Base-by-base conservation (phyloP, 768 basidiomycete species). In the Kwoniella pini region DNA sequence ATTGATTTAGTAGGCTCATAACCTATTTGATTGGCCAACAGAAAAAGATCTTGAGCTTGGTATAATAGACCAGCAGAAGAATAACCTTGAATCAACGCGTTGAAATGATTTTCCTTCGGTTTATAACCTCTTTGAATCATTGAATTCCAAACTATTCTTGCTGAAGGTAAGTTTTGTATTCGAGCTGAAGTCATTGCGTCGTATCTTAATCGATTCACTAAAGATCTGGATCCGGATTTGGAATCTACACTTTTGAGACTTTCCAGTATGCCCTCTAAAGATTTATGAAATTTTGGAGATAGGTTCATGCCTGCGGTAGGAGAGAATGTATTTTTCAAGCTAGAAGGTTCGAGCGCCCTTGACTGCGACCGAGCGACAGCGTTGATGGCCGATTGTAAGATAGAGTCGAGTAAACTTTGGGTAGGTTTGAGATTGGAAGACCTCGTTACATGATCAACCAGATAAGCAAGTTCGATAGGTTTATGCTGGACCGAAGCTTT, bases 51-150 rank as follows among this genome's bases (percentile, higher is more conserved):
- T 38, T 57, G 52, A 28, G 71, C 69, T 33, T 70, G 48, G 17
- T 48, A 28, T 54, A 70, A 64, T 17, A 62, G 53, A 1, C 71
- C 69, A 13, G 64, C 60, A 19, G 60, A 53, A 11, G 67, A 57
- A 51, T 73, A 73, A 9, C 69, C 71, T 28, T 59, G 45, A 52
- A 73, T 60, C 10, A 73, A 39, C 17, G 69, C 67, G 11, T 64
- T 38, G 31, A 70, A 52, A 53, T 73, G 71, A 19, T 42, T 31
- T 19, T 54, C 43, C 19, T 60, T 50, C 13, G 71, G 71, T 24
- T 56, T 44, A 50, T 49, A 70, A 2, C 71, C 71, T 30, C 69
- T 49, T 9, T 52, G 49, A 31, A 73, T 33, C 27, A 73, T 33
- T 4, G 55, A n/a, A 26, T 54, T 62, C 71, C 69, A 73, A 2